Base-by-base conservation (phyloP, 2,329 filamentous ascomycete genomes). In the Clathrospora elynae region DNA sequence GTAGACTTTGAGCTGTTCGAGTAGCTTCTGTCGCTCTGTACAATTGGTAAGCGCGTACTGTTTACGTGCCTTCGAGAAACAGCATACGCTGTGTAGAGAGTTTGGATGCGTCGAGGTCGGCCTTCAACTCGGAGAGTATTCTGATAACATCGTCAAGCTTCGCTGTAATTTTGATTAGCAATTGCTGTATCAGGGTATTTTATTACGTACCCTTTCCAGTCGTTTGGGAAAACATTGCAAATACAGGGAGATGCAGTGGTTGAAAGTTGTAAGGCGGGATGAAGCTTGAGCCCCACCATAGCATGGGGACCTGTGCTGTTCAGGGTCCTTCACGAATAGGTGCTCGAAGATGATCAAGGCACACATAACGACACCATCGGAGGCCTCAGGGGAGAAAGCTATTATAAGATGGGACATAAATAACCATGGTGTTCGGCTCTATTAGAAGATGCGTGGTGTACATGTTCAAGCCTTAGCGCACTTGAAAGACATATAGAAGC, bases 1-100 rank as follows among this genome's bases (percentile, higher is more conserved):
- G 60, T 88, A 81, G 20, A 91, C 75, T 70, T 96, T 96, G 34
- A 96, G 76, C 57, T 90, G 70, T 36, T 77, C 71, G 13, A 85
- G 73, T 11, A 72, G 65, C 7, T 77, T 71, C 57, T 83, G 80
- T 49, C 83, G 80, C 62, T 88, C 87, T 90, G 50, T 10, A 11
- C 14, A 6, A 4, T 0, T 16, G 5, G 22, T 64, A 10, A 63
- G 57, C 29, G 37, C 16, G 10, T 23, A 13, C 11, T 4, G 14
- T 3, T 13, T 10, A 12, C 3, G 1, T 25, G 6, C 6, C 8
- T 5, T 6, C 9, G 1, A 25, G 6, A 13, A 33, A 22, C 16
- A 10, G 24, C 79, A 68, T 72, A 88, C 88, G 77, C 53, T 82
- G 71, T 35, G 82, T 71, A 5, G 78, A 72, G 26, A 91, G 76